Evolutionary conservation across 108 stramenopile species (phyloP).

Genomic region (Cylindrotheca fusiformis): DNA sequence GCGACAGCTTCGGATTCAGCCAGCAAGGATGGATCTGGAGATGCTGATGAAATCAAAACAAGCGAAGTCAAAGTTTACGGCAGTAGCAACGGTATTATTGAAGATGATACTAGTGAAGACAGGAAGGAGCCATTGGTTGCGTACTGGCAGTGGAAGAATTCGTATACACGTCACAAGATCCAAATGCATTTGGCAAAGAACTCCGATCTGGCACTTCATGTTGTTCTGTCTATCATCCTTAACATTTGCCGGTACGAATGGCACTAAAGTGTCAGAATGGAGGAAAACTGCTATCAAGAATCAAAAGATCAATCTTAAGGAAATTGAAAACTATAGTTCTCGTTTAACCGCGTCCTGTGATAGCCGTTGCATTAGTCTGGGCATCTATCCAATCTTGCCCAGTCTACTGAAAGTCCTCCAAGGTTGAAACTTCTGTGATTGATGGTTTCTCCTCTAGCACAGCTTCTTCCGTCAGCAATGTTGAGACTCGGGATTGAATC

Average conservation of each 20-base stretch:
- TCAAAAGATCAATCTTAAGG: too few species aligned
- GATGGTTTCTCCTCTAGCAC: background rate
- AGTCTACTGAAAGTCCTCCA: background rate
- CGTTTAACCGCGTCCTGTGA: too few species aligned
- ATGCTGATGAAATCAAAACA: background rate
- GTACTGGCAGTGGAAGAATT: slow-evolving; percentile 52
- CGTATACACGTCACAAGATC: slow-evolving; percentile 37
- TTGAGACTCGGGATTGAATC: slow-evolving; percentile 15
- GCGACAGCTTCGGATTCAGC: background rate
- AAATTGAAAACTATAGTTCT: too few species aligned
- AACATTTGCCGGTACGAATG: background rate
- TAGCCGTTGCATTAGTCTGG: too few species aligned
- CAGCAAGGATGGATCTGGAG: background rate
- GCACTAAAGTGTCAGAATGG: too few species aligned
- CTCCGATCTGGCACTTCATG: slow-evolving; percentile 48
- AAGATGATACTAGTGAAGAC: background rate
- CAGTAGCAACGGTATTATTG: background rate
- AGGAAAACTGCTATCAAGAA: too few species aligned
- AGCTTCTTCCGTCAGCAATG: slow-evolving; percentile 1
- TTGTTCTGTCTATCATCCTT: slow-evolving; percentile 40
- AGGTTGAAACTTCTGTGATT: background rate
- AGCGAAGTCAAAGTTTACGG: background rate
- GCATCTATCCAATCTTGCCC: too few species aligned
- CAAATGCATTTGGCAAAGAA: slow-evolving; percentile 46
- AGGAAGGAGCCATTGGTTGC: slow-evolving; percentile 34